These are phyloP conservation scores for Letharia columbiana DNA, from an alignment of 495 filamentous ascomycete genomes.

Conservation along the genomic window DNA sequence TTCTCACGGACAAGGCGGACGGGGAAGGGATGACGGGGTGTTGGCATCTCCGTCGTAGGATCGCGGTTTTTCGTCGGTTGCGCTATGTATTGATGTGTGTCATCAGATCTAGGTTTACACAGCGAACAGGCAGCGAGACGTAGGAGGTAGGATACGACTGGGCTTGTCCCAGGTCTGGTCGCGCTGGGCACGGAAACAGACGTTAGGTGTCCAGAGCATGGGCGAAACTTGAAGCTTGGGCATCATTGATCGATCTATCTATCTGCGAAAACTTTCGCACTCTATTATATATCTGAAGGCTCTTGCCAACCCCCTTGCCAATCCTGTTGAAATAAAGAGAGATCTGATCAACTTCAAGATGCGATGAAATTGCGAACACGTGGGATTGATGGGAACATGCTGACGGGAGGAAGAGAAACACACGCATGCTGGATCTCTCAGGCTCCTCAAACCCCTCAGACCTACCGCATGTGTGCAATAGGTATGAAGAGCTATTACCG, in stretches of 20 bases:
- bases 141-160: too few relatives aligned
- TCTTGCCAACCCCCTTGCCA: background rate
- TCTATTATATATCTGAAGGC: background rate
- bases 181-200: background rate
- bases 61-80: too few relatives aligned
- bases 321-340: background rate
- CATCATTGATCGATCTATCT: background rate
- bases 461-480: background rate
- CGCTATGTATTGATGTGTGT: too few relatives aligned
- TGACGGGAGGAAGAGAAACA: background rate
- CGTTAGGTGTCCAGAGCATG: background rate
- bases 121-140: background rate
- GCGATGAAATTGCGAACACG: background rate
- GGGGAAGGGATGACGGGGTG: too few relatives aligned
- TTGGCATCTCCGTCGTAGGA: too few relatives aligned
- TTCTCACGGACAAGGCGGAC: too few relatives aligned
- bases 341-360: background rate
- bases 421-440: background rate
- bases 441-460: background rate
- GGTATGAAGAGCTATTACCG: background rate
- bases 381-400: background rate
- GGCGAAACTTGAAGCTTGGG: background rate
- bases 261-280: background rate
- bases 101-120: background rate
- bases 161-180: background rate